phyloP scores from a whole-genome alignment of 1,284 basidiomycete genomes.

The Leccinum griseonigrum region DNA sequence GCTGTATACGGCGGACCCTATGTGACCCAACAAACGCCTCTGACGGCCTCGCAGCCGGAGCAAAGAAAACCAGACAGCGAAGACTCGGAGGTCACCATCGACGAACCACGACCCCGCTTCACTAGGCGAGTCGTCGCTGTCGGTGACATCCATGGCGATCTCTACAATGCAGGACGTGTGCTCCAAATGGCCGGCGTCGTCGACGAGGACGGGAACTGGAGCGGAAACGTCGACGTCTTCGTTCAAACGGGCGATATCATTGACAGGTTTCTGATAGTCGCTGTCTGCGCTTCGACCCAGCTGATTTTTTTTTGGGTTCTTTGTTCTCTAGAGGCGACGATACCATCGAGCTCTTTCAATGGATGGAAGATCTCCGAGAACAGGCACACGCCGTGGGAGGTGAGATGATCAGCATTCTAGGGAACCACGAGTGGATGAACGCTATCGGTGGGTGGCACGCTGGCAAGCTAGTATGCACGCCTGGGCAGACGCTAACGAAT shows the following conservation, averaged over 20 bases:
- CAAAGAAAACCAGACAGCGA: constrained; percentile 3
- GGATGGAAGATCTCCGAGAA: constrained; percentile 80
- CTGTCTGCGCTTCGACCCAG: not conserved
- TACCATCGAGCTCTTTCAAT: constrained; percentile 76
- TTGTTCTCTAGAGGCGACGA: constrained; percentile 71
- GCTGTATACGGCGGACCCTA: constrained; percentile 19
- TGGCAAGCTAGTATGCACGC: not conserved
- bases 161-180: constrained; percentile 60
- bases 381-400: constrained; percentile 73
- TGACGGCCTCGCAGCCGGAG: constrained; percentile 11
- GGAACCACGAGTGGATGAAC: constrained; percentile 95
- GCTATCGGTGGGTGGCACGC: constrained; percentile 56
- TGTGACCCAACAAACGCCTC: constrained; percentile 15
- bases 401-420: constrained; percentile 71
- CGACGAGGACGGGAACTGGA: constrained; percentile 71
- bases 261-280: constrained; percentile 55
- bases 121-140: constrained; percentile 53
- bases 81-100: constrained; percentile 12
- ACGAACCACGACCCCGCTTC: constrained; percentile 32
- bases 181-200: constrained; percentile 76
- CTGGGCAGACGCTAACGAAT: constrained; percentile 8
- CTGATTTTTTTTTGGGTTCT: constrained; percentile 2
- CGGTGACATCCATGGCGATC: constrained; percentile 69
- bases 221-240: constrained; percentile 74
- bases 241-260: constrained; percentile 96